Conservation (phyloP, 1,139 yeast genomes). For the Candida tropicalis region DNA sequence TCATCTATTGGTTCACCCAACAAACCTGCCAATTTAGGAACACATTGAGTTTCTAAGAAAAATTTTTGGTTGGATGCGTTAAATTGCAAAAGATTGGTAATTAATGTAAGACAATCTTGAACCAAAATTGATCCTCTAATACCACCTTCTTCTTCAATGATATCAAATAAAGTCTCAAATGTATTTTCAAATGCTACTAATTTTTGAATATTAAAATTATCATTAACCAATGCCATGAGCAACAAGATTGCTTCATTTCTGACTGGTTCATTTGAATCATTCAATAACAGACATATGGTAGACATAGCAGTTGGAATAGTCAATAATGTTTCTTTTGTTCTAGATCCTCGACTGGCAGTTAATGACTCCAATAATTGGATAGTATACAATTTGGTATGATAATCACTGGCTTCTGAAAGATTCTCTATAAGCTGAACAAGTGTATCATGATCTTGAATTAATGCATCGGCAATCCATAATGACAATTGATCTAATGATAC, state of each 20-base stretch:
- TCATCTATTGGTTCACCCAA: conserved; percentile 61
- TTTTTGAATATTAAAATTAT: conserved; percentile 86
- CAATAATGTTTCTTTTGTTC: conserved; percentile 75
- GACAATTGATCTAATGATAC: conserved; percentile 80
- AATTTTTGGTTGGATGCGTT: conserved; percentile 90
- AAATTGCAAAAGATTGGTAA: conserved; percentile 72
- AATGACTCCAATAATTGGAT: conserved; percentile 85
- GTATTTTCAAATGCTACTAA: conserved; percentile 94
- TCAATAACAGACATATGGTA: conserved; percentile 66
- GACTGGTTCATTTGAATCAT: conserved; percentile 82
- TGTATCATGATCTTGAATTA: conserved; percentile 68
- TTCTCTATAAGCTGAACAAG: conserved; percentile 61
- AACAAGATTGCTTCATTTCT: conserved; percentile 84
- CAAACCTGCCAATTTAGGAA: conserved; percentile 62
- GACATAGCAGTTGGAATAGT: conserved; percentile 81
- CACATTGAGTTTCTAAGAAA: conserved; percentile 83
- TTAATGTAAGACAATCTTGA: conserved; percentile 81
- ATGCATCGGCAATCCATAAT: conserved; percentile 92
- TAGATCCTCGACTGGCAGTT: conserved; percentile 71
- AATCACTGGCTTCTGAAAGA: conserved; percentile 55
- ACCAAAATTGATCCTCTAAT: conserved; percentile 87
- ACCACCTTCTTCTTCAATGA: conserved; percentile 88
- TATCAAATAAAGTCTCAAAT: conserved; percentile 75
- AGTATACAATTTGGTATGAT: conserved; percentile 77
- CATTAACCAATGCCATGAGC: conserved; percentile 80